These are phyloP conservation scores for Spergularia azorica DNA, from an alignment of 179 eudicot genomes.

Conservation along the genomic window DNA sequence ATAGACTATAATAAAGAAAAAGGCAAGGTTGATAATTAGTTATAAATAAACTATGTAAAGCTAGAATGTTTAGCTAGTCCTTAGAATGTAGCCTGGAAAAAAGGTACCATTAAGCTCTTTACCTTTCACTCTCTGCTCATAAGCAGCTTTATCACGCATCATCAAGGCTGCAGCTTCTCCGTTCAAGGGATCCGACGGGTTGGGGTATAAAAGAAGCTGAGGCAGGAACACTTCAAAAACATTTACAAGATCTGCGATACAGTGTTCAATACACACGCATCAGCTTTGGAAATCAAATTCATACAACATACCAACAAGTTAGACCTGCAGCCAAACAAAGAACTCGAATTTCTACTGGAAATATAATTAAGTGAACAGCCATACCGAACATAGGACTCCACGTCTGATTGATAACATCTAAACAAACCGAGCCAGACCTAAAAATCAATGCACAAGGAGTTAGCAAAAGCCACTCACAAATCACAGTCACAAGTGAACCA, in stretches of 20 bases:
- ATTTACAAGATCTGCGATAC: constrained; percentile 41
- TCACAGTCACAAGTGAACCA: neutral
- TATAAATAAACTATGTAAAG: neutral
- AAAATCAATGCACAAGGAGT: constrained; percentile 20
- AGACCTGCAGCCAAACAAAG: neutral
- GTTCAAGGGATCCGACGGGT: constrained; percentile 51
- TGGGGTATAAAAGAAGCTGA: constrained; percentile 49
- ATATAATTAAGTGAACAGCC: constrained; percentile 1
- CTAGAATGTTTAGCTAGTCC: neutral
- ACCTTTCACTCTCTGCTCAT: constrained; percentile 51
- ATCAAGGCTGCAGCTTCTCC: constrained; percentile 50
- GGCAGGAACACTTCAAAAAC: constrained; percentile 53
- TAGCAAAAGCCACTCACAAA: constrained; percentile 8
- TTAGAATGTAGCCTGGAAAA: constrained; percentile 2
- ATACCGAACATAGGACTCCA: constrained; percentile 54
- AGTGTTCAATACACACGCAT: constrained; percentile 12
- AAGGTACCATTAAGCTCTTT: constrained; percentile 6
- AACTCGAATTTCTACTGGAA: neutral
- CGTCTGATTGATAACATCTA: constrained; percentile 49
- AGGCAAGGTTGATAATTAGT: neutral
- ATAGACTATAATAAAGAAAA: neutral
- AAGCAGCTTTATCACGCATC: constrained; percentile 47
- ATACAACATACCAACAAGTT: constrained; percentile 1
- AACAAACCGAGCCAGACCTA: constrained; percentile 49
- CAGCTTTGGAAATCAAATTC: constrained; percentile 8